Percentiles rank a stretch among this genome's conserved stretches.
Evolutionary conservation across 2,329 filamentous ascomycete genomes (phyloP).

Genomic region (Calonectria henricotiae): DNA sequence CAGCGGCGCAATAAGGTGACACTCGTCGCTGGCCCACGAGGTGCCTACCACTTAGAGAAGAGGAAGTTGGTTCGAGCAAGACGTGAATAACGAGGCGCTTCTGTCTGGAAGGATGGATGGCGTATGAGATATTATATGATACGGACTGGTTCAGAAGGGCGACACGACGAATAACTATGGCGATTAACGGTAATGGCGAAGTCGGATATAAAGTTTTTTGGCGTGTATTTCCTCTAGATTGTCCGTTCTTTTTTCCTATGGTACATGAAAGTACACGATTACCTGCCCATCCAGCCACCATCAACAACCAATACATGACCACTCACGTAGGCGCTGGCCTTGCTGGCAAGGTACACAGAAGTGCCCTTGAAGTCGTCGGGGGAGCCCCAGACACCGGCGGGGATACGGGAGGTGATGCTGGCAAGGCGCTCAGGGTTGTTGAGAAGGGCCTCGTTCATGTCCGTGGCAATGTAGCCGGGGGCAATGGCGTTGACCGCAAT

Average conservation of each 20-base stretch:
- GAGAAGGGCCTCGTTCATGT: slow-evolving; percentile 91
- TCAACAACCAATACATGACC: slow-evolving; percentile 89
- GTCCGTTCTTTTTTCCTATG: slow-evolving; percentile 30
- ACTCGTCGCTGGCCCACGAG: slow-evolving; percentile 41
- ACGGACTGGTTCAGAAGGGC: background rate
- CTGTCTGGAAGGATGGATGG: background rate
- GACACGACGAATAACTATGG: background rate
- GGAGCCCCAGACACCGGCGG: slow-evolving; percentile 85
- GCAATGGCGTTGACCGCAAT: slow-evolving; percentile 91
- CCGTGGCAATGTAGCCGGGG: slow-evolving; percentile 92
- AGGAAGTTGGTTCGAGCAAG: slow-evolving; percentile 48
- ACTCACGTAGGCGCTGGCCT: slow-evolving; percentile 85
- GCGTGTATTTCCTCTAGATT: slow-evolving; percentile 5
- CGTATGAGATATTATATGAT: background rate
- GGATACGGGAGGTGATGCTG: slow-evolving; percentile 86
- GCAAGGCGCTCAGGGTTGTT: slow-evolving; percentile 78
- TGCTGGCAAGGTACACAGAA: slow-evolving; percentile 83
- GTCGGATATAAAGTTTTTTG: background rate
- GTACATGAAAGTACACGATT: background rate
- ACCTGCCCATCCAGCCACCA: slow-evolving; percentile 94
- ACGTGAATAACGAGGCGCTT: slow-evolving; percentile 25
- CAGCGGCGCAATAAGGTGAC: slow-evolving; percentile 49
- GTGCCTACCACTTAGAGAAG: slow-evolving; percentile 46
- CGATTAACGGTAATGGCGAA: background rate
- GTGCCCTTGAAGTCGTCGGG: slow-evolving; percentile 92